Evolutionary conservation across 371 early-diverging fungal species (phyloP).

Genomic region (Lichtheimia ramosa): DNA sequence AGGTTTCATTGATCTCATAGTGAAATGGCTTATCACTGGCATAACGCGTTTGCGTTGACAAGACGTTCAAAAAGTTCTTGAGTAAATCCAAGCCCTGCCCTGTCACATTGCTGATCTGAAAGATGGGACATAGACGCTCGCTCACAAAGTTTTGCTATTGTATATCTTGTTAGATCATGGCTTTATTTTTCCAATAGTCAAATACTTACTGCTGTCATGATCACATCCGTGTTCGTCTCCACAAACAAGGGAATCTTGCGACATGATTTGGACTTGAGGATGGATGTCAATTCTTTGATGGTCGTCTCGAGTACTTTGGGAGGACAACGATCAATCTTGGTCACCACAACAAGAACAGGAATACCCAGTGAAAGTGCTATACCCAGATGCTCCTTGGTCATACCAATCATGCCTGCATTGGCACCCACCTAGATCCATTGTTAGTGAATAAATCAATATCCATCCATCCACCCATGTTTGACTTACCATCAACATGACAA

Average conservation of each 20-base stretch:
- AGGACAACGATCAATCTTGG: slow-evolving; percentile 93
- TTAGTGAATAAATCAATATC: neutral
- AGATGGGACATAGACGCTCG: slow-evolving; percentile 91
- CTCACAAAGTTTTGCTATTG: slow-evolving; percentile 73
- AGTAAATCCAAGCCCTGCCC: slow-evolving; percentile 85
- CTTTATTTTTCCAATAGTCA: neutral
- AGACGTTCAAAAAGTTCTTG: slow-evolving; percentile 79
- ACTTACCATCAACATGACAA: slow-evolving; percentile 82
- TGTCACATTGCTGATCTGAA: slow-evolving; percentile 91
- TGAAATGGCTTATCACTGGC: slow-evolving; percentile 66
- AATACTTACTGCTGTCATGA: slow-evolving; percentile 66
- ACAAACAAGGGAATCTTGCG: slow-evolving; percentile 91
- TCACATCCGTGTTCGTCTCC: slow-evolving; percentile 70
- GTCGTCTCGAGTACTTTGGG: slow-evolving; percentile 81
- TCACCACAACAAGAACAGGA: slow-evolving; percentile 89
- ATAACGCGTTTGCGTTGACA: slow-evolving; percentile 72
- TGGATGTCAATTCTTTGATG: slow-evolving; percentile 77
- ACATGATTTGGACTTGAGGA: slow-evolving; percentile 87
- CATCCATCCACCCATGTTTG: neutral
- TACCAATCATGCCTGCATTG: slow-evolving; percentile 90
- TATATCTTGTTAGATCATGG: neutral
- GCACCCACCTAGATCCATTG: slow-evolving; percentile 61
- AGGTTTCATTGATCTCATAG: slow-evolving; percentile 87
- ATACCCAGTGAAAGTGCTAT: slow-evolving; percentile 82
- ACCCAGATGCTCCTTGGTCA: slow-evolving; percentile 94